Conservation (phyloP, 768 basidiomycete genomes). For the Mycena crocata region DNA sequence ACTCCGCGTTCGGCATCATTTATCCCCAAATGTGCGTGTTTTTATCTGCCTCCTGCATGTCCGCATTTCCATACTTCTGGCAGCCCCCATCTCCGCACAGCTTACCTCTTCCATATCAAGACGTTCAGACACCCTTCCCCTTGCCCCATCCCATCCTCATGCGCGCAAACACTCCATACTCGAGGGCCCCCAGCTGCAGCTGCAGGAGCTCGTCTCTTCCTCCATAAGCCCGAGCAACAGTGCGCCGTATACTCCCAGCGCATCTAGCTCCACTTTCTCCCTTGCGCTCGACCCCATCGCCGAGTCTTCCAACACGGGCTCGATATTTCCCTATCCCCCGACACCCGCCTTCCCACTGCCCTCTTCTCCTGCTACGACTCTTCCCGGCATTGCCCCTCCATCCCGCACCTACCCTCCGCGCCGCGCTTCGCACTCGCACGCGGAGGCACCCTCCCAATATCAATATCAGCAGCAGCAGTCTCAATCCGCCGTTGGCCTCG, state of each 20-base stretch:
- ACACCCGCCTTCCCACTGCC: conserved; percentile 52
- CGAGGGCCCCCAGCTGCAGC: conserved; percentile 56
- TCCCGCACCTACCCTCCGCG: conserved; percentile 43
- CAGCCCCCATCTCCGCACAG: conserved; percentile 14
- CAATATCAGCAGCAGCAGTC: too few relatives aligned
- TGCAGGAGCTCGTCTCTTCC: conserved; percentile 45
- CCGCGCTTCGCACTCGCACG: neutral
- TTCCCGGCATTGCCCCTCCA: conserved; percentile 28
- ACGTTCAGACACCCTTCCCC: conserved; percentile 56
- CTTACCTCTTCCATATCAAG: conserved; percentile 32
- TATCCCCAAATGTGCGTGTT: conserved; percentile 19
- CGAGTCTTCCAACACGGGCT: conserved; percentile 48
- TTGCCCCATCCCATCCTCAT: conserved; percentile 76
- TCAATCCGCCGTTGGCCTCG: conserved; percentile 56
- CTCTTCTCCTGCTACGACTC: conserved; percentile 40
- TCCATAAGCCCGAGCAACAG: conserved; percentile 40
- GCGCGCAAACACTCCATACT: conserved; percentile 79
- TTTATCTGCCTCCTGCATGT: conserved; percentile 29
- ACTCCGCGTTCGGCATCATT: conserved; percentile 22
- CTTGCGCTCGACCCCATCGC: conserved; percentile 62
- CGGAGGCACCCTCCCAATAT: too few relatives aligned
- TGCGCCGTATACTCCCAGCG: conserved; percentile 48
- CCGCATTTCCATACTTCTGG: conserved; percentile 33
- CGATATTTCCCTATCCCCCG: conserved; percentile 47
- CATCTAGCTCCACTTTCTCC: conserved; percentile 62